Base-by-base conservation (phyloP, 2,329 filamentous ascomycete genomes). In the Iodosphaeria phyllophila region DNA sequence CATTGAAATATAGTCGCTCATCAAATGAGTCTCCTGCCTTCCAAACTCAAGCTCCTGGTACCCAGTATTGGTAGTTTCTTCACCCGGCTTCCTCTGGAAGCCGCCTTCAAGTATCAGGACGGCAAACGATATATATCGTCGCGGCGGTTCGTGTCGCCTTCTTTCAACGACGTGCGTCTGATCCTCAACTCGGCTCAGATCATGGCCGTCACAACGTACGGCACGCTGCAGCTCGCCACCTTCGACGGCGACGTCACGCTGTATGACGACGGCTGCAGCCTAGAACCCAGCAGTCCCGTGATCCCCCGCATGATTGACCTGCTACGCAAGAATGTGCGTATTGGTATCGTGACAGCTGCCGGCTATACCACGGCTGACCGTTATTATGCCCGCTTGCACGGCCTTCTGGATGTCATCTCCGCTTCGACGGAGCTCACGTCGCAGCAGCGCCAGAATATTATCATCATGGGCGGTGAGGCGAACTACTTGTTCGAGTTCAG, bases 161-260 rank as follows among this genome's bases (percentile, higher is more conserved):
- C 80, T 2, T 98, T 98, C 63, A 98, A 98, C 52, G 89, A 98
- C 45, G 72, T 98, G 30, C 73, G 89, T 3, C 61, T 93, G 13
- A 76, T 92, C 25, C 67, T 98, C 37, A 98, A 98, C 52, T 89
- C 89, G 19, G 84, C 89, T 11, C 89, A 98, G 51, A 62, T 86
- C 31, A 83, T 93, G 73, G 82, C 80, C 19, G 67, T 95, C n/a
- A 75, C 82, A 10, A 69, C 68, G 13, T 56, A 59, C 22, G 74
- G 76, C 13, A 64, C 69, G 4, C 61, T 93, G 6, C 72, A 89
- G 37, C 64, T 98, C 4, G 74, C 92, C 27, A 98, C 89, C 0
- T 98, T 98, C 45, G 89, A 98, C 48, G 89, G 89, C 50, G 89
- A 98, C 50, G 83, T 98, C 25, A 98, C 89, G 1, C 62, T 98